Base-by-base conservation (phyloP, 805 yeast species). In the Wickerhamomyces hampshirensis region DNA sequence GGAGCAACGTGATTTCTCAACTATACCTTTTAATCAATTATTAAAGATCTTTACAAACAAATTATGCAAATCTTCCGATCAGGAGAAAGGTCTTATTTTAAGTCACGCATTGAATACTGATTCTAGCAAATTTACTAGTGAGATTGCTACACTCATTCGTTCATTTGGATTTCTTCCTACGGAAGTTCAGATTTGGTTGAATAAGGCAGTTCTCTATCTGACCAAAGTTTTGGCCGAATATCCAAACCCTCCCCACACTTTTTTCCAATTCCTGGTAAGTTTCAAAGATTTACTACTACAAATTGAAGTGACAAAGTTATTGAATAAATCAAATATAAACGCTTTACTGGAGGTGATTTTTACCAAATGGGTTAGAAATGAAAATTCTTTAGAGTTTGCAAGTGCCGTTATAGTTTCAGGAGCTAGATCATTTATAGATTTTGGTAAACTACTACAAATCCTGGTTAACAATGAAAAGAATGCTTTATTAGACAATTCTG, bases 271-370 rank as follows among this genome's bases (percentile, higher is more conserved):
- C 38, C 53, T 72, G 29, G 5, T 40, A 1, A 42, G 51, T 8
- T 64, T 70, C 44, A 54, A 58, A 23, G 34, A 39, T 0, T 53
- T 78, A 4, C 32, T 63, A 1, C 38, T 46, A 16, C 42, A 42
- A 1, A 27, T 48, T 6, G 48, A 65, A 4, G 34, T 70, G 12
- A 64, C 76, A 67, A 53, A 57, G 4, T 33, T 56, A 6, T 64
- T 77, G 5, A 71, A 81, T 4, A 47, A 51, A 7, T 46, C 67
- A 6, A 62, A 78, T 35, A 40, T 81, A 11, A 77, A 80, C 44
- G 64, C 91, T 0, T 85, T 83, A 41, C 51, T 82, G 21, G 88
- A 84, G 52, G 84, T 73, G 4, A 50, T 81, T 9, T 61, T 82
- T 19, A 62, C 63, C 1, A 47, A 53, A 24, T 82, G 87, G 82